phyloP scores from a whole-genome alignment of 192 early-diverging fungal genomes.

The Backusella tarrabulga region DNA sequence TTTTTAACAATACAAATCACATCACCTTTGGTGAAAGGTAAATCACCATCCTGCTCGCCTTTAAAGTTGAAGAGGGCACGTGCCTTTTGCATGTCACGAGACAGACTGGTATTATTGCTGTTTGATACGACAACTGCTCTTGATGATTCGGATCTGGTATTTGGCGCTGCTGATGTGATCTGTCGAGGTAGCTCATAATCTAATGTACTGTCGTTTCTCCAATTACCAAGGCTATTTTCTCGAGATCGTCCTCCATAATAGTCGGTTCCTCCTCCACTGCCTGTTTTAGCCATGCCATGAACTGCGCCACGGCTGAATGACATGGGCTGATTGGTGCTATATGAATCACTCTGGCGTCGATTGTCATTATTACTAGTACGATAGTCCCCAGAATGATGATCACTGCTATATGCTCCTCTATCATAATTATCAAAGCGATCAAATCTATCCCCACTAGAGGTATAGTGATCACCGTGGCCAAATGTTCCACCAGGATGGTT shows the following conservation, averaged over 20 bases:
- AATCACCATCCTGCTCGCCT: constrained; percentile 77
- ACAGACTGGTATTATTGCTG: not conserved
- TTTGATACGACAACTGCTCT: not conserved
- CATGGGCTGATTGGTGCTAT: not conserved
- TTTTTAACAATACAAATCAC: constrained; percentile 75
- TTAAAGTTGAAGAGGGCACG: constrained; percentile 85
- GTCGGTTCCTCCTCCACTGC: not conserved
- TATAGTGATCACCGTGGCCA: not conserved
- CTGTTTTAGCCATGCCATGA: not conserved
- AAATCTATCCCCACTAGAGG: not conserved
- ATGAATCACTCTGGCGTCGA: not conserved
- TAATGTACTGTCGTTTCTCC: not conserved
- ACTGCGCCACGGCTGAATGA: constrained; percentile 3
- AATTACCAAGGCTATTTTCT: not conserved
- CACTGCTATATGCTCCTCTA: not conserved
- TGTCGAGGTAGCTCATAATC: not conserved
- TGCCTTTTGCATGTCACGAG: constrained; percentile 39
- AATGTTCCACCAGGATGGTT: not conserved
- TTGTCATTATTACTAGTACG: not conserved
- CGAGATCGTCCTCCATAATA: not conserved
- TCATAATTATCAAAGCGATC: constrained; percentile 1
- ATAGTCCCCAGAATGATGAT: not conserved
- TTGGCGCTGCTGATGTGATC: not conserved
- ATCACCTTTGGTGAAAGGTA: constrained; percentile 85
- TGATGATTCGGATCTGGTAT: constrained; percentile 3